These are phyloP conservation scores for Aspergillus steynii DNA, from an alignment of 495 filamentous ascomycete species.

Conservation along the genomic window DNA sequence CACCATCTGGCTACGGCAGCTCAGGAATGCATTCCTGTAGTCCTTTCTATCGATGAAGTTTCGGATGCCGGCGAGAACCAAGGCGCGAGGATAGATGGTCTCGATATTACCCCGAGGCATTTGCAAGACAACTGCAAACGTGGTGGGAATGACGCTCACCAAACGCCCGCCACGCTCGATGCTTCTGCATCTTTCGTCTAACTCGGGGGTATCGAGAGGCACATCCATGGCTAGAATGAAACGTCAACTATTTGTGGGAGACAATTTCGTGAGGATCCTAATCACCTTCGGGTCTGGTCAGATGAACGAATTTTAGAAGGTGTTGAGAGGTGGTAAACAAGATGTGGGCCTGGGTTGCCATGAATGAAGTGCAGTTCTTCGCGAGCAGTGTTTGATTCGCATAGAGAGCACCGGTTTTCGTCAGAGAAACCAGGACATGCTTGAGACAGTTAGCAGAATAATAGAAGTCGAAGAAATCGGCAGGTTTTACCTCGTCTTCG, in stretches of 20 bases:
- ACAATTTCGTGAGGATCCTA: constrained; percentile 5
- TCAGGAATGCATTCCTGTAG: constrained; percentile 80
- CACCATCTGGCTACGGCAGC: constrained; percentile 88
- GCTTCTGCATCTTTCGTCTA: constrained; percentile 87
- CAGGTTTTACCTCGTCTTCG: constrained; percentile 36
- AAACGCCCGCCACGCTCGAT: constrained; percentile 87
- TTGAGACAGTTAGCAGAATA: constrained; percentile 24
- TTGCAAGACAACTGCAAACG: constrained; percentile 79
- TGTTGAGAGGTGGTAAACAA: constrained; percentile 91
- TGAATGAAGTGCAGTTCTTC: constrained; percentile 88
- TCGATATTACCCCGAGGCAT: constrained; percentile 96
- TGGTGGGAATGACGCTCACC: constrained; percentile 86
- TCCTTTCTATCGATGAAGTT: constrained; percentile 73
- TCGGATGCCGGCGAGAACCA: constrained; percentile 87
- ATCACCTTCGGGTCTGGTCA: constrained; percentile 66
- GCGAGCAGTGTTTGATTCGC: constrained; percentile 71
- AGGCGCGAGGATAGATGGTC: constrained; percentile 88
- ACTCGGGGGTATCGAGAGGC: constrained; percentile 84
- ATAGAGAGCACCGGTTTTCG: constrained; percentile 73
- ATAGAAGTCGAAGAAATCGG: background rate
- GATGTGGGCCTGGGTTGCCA: constrained; percentile 78
- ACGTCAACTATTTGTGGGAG: constrained; percentile 8
- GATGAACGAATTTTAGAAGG: constrained; percentile 88
- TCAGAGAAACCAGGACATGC: constrained; percentile 52
- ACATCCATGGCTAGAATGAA: constrained; percentile 65